Percentiles rank a stretch among this genome's conserved stretches.
These are phyloP conservation scores for Apiospora kogelbergensis DNA, from an alignment of 2,329 filamentous ascomycete species.

Conservation along the genomic window DNA sequence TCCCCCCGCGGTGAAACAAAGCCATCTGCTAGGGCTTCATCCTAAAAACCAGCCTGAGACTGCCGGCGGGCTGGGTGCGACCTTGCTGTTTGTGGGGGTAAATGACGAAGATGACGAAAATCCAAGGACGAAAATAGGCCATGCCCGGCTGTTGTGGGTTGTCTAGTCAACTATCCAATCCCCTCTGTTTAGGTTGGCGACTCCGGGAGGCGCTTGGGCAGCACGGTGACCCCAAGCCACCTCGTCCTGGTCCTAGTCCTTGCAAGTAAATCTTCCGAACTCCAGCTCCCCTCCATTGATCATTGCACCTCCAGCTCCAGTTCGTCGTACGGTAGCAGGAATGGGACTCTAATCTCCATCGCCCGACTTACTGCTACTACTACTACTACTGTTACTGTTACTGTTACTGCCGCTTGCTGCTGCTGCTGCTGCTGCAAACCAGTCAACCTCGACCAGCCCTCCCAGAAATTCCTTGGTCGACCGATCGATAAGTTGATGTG, in stretches of 20 bases:
- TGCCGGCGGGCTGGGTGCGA: not conserved
- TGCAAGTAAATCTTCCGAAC: slow-evolving; percentile 7
- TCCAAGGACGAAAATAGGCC: not conserved
- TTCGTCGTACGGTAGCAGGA: not conserved
- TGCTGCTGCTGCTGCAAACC: not conserved
- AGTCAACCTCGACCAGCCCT: not conserved
- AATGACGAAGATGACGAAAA: slow-evolving; percentile 1
- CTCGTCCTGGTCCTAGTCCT: slow-evolving; percentile 5
- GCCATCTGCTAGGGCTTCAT: not conserved
- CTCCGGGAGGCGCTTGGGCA: not conserved
- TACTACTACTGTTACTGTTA: not conserved
- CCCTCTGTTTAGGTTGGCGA: not conserved
- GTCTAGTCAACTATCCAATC: not conserved
- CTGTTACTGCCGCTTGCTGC: not conserved
- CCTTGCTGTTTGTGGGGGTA: not conserved
- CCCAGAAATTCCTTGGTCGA: not conserved
- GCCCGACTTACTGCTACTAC: not conserved
- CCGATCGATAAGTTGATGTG: slow-evolving; percentile 3
- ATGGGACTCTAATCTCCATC: slow-evolving; percentile 7
- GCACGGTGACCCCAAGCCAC: not conserved
- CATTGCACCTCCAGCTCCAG: not conserved
- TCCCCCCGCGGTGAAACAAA: not conserved
- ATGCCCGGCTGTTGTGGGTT: not conserved
- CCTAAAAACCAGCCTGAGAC: not conserved
- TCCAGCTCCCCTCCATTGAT: slow-evolving; percentile 2